phyloP scores from a whole-genome alignment of 768 basidiomycete genomes.

The Lactifluus rugatus region DNA sequence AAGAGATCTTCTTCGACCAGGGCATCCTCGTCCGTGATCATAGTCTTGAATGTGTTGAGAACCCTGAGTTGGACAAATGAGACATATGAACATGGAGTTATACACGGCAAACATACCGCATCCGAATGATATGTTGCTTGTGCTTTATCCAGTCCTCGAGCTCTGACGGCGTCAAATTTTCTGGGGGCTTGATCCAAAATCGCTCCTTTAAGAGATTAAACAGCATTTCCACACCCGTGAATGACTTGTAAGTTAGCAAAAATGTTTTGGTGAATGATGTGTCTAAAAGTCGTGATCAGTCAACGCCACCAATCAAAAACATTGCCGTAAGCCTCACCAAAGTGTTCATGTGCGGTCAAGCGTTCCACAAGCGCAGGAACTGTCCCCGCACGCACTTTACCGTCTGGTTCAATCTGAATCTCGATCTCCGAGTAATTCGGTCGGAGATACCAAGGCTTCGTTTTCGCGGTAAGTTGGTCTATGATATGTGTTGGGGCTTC shows the following conservation, averaged over 20 bases:
- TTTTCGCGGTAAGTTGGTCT: conserved; percentile 31
- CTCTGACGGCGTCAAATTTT: conserved; percentile 51
- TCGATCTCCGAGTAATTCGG: conserved; percentile 72
- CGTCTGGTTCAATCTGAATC: conserved; percentile 78
- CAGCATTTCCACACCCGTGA: conserved; percentile 74
- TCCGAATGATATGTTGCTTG: conserved; percentile 81
- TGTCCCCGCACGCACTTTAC: conserved; percentile 78
- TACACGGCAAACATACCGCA: conserved; percentile 46
- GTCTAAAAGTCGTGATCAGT: conserved; percentile 36
- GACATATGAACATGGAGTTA: background rate
- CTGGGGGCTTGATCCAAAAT: conserved; percentile 70
- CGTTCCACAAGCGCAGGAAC: conserved; percentile 79
- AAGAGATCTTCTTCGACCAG: conserved; percentile 80
- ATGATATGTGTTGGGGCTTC: conserved; percentile 37
- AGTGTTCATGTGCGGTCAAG: conserved; percentile 82
- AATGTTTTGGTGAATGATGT: conserved; percentile 79
- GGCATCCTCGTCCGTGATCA: conserved; percentile 77
- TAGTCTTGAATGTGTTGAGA: conserved; percentile 81
- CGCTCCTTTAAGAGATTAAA: conserved; percentile 74
- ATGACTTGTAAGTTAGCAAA: conserved; percentile 93
- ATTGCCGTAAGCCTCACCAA: conserved; percentile 42
- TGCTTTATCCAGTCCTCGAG: conserved; percentile 68
- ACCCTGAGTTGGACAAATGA: conserved; percentile 42
- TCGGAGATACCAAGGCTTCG: conserved; percentile 76
- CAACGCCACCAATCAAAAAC: background rate